Base-by-base conservation (phyloP, 345 rosid species). In the Rhizophora apiculata region DNA sequence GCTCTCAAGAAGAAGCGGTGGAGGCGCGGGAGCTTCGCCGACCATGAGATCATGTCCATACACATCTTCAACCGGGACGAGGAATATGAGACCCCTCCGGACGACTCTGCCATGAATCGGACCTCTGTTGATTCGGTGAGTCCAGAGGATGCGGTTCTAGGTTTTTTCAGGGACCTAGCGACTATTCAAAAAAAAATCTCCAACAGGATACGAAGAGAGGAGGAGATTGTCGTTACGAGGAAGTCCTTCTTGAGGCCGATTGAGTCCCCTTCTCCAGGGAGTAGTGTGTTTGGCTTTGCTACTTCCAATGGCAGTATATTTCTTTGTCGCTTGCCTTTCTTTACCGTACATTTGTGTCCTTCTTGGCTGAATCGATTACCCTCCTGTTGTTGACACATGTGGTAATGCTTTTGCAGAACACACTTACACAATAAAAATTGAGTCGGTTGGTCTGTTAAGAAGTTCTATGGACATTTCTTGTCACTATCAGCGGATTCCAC, bases 1-100 rank as follows among this genome's bases (percentile, higher is more conserved):
- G 97, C 93, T 0, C 77, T 79, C 51, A 80, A 80, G 36, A 77
- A 77, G 80, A 92, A 90, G 73, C 91, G 96, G 10, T 77, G 84
- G 64, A 84, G 97, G 64, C 89, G 99, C 56, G 99, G 92, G 72
- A 90, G 98, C 85, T 95, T 95, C 65, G 98, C 96, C n/a, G 96
- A 95, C 83, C 79, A 86, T 9, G 97, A 95, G 74, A 87, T 95
- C 62, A 89, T 97, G 21, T 88, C 98, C 69, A 85, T 88, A 65
- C 96, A 92, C 82, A 82, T 95, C 46, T 95, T 90, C 80, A 85
- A 90, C 54, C 91, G 94, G 26, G 99, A 95, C 79, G 98, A 95
- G 62, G 98, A 92, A 66, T 79, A 69, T 78, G 96, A 88, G 79
- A 91, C 87, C 53, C 95, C 90, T 39, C 90, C 86, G 0, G 81